Conservation (phyloP, 139 green algal genomes). For the Gonium pectorale region DNA sequence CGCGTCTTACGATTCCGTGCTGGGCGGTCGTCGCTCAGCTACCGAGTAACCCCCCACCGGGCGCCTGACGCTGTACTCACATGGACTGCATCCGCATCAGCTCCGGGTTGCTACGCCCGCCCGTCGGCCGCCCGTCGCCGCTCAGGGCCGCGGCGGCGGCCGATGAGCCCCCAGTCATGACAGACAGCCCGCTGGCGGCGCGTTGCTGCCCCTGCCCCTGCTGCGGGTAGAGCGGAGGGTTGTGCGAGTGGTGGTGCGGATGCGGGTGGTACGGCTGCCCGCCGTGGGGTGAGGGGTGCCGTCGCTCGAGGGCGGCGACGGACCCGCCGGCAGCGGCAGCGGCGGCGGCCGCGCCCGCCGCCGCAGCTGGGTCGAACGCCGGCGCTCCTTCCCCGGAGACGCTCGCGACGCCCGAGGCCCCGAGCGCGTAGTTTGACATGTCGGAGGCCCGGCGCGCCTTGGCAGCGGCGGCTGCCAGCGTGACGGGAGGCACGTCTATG, state of each 20-base stretch:
- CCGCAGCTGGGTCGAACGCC: too few species aligned
- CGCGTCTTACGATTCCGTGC: too few species aligned
- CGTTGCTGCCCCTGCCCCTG: neutral
- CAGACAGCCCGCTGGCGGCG: conserved; percentile 12
- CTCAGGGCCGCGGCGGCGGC: too few species aligned
- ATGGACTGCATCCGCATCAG: neutral
- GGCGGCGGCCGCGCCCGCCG: too few species aligned
- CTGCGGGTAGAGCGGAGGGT: too few species aligned
- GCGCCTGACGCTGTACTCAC: neutral
- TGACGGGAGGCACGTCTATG: neutral
- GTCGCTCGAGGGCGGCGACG: neutral
- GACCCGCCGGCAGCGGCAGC: neutral
- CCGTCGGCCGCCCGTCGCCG: neutral
- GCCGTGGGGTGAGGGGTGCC: neutral
- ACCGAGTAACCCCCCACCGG: too few species aligned
- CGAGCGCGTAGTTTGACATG: neutral
- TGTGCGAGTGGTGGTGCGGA: conserved; percentile 9
- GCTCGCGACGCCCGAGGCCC: neutral
- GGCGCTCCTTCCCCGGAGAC: too few species aligned
- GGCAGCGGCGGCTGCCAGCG: neutral
- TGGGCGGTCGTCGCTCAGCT: too few species aligned
- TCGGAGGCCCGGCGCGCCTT: conserved; percentile 26
- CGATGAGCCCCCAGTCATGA: conserved; percentile 13
- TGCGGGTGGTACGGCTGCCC: neutral
- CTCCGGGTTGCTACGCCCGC: conserved; percentile 19